Conservation (phyloP, 2,329 filamentous ascomycete genomes). For the Phoma herbarum region DNA sequence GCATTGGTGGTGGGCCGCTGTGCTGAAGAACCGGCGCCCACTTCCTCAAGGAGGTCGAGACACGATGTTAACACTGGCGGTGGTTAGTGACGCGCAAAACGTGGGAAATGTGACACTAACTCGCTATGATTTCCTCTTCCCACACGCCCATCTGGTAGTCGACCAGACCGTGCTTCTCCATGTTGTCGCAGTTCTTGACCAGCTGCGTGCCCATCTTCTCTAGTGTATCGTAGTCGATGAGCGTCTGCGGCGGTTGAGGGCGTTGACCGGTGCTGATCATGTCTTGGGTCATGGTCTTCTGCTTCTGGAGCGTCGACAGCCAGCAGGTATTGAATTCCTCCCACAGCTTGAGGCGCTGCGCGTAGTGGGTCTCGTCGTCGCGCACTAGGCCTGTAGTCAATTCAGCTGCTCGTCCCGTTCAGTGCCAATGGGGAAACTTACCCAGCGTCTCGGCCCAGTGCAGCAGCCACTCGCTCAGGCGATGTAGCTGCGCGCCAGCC, state of each 20-base stretch:
- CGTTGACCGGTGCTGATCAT: slow-evolving; percentile 67
- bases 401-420: slow-evolving; percentile 51
- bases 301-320: slow-evolving; percentile 82
- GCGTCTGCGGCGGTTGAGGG: slow-evolving; percentile 65
- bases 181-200: slow-evolving; percentile 80
- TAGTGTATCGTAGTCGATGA: slow-evolving; percentile 74
- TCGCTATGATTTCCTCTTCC: slow-evolving; percentile 87
- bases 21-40: slow-evolving; percentile 42
- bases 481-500: slow-evolving; percentile 65
- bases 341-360: slow-evolving; percentile 85
- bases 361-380: slow-evolving; percentile 79
- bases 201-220: slow-evolving; percentile 84
- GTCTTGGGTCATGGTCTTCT: slow-evolving; percentile 75
- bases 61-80: slow-evolving; percentile 61
- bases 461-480: slow-evolving; percentile 72
- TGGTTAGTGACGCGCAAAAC: slow-evolving; percentile 20
- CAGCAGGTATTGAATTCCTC: slow-evolving; percentile 94
- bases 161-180: slow-evolving; percentile 92
- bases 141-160: slow-evolving; percentile 98
- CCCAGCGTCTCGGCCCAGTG: slow-evolving; percentile 71
- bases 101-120: slow-evolving; percentile 62
- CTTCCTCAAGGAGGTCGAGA: slow-evolving; percentile 62
- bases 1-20: slow-evolving; percentile 44
- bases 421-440: slow-evolving; percentile 55
- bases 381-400: slow-evolving; percentile 76